phyloP scores from a whole-genome alignment of 108 stramenopile genomes.

The Pseudonitzschia pungens region DNA sequence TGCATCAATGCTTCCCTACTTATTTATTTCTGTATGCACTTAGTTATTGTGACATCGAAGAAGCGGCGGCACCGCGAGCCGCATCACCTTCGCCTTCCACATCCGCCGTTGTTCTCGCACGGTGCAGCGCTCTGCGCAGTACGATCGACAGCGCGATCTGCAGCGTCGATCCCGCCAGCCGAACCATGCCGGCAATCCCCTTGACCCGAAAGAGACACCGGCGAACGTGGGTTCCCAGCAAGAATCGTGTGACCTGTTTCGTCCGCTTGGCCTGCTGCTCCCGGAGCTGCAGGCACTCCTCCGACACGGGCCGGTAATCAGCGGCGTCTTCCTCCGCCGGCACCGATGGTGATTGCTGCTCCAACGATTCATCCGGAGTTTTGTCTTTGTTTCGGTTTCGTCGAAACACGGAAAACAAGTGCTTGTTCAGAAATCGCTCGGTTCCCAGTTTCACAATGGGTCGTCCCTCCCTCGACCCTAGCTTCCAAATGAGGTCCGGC shows the following conservation, averaged over 20 bases:
- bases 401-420: not conserved
- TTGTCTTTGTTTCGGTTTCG: not conserved
- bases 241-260: slow-evolving; percentile 4
- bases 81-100: no score
- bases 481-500: slow-evolving; percentile 14
- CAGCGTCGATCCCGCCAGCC: not conserved
- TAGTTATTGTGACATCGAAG: no score
- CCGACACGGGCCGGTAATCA: not conserved
- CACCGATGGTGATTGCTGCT: not conserved
- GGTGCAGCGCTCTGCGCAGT: not conserved
- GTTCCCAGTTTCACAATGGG: slow-evolving; percentile 10
- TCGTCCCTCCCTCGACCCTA: slow-evolving; percentile 10
- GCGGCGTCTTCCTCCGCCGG: not conserved
- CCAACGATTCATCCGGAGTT: not conserved
- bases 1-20: no score
- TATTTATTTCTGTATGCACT: no score
- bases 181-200: not conserved
- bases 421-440: not conserved
- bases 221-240: not conserved
- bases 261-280: not conserved
- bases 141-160: not conserved
- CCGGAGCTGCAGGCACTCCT: not conserved
- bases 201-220: slow-evolving; percentile 2
- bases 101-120: no score
- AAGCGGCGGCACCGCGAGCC: no score